Percentiles rank a stretch among this genome's conserved stretches.
These are phyloP conservation scores for Amesomyces nigricolor DNA, from an alignment of 2,329 filamentous ascomycete genomes.

Conservation along the genomic window DNA sequence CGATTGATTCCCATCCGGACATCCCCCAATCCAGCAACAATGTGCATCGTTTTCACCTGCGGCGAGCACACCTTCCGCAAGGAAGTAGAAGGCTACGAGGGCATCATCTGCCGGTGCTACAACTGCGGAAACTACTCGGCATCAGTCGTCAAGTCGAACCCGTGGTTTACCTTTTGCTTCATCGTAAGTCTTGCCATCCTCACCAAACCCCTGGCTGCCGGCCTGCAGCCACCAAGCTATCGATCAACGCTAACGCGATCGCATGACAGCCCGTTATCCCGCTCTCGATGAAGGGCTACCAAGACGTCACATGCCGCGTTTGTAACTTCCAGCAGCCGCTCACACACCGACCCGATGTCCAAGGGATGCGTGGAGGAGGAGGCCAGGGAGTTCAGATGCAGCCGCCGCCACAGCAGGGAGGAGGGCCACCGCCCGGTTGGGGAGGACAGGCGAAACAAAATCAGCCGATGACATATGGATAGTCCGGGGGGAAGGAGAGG, in stretches of 20 bases:
- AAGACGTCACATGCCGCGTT: conserved; percentile 67
- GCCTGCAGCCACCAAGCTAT: not conserved
- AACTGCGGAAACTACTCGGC: conserved; percentile 62
- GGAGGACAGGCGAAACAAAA: conserved; percentile 19
- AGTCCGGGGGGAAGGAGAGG: not conserved
- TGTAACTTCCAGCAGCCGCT: conserved; percentile 71
- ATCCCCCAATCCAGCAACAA: conserved; percentile 26
- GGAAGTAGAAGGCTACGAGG: conserved; percentile 56
- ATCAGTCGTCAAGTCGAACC: conserved; percentile 56
- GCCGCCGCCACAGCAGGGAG: conserved; percentile 33
- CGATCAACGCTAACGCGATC: not conserved
- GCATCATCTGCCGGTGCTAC: conserved; percentile 56
- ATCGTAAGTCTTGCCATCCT: conserved; percentile 43
- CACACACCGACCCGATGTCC: conserved; percentile 51
- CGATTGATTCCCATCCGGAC: not conserved
- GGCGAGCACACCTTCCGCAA: conserved; percentile 58
- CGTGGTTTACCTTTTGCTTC: conserved; percentile 78
- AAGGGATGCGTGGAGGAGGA: conserved; percentile 42
- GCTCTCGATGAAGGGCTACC: conserved; percentile 60
- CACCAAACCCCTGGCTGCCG: not conserved
- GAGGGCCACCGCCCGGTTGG: conserved; percentile 15
- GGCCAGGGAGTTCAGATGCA: conserved; percentile 35
- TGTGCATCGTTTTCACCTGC: conserved; percentile 59
- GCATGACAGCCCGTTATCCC: conserved; percentile 60
- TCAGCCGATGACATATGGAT: conserved; percentile 31